A percentile compares a stretch with the other conserved stretches of the same genome.
Conservation (phyloP, 345 rosid species). For the Bruguiera gymnorhiza region DNA sequence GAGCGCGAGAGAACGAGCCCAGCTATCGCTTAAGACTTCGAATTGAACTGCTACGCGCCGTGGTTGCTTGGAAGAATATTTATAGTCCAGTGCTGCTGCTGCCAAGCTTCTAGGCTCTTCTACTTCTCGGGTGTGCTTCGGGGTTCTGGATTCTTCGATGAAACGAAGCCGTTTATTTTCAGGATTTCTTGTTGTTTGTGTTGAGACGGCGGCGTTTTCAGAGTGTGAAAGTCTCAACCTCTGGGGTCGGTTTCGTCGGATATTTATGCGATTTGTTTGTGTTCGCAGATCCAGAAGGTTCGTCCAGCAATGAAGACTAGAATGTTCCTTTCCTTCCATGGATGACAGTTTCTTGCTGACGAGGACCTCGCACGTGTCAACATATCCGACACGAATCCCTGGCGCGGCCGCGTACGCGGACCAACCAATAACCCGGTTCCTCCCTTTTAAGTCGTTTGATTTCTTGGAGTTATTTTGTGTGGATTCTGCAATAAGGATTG, state of each 20-base stretch:
- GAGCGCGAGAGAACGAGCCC: background rate
- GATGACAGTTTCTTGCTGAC: constrained; percentile 3
- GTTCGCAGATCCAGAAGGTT: constrained; percentile 16
- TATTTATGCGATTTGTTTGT: background rate
- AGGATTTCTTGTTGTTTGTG: background rate
- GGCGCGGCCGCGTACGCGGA: too few relatives aligned
- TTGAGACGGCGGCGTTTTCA: background rate
- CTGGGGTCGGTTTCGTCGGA: background rate
- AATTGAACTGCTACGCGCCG: too few relatives aligned
- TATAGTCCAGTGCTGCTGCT: constrained; percentile 9
- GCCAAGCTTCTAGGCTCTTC: constrained; percentile 50
- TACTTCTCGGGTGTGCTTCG: background rate
- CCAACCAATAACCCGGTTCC: too few relatives aligned
- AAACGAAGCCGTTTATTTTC: constrained; percentile 33
- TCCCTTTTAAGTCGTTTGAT: too few relatives aligned
- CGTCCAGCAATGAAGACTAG: constrained; percentile 7
- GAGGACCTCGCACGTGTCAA: constrained; percentile 7
- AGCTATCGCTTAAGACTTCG: too few relatives aligned
- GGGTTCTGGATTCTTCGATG: constrained; percentile 54
- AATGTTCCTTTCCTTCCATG: constrained; percentile 13
- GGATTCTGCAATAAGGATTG: too few relatives aligned
- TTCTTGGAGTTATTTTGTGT: too few relatives aligned
- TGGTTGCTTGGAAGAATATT: background rate
- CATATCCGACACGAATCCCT: too few relatives aligned
- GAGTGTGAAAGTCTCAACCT: too few relatives aligned